Evolutionary conservation across 495 filamentous ascomycete genomes (phyloP).

Genomic region (Tuber magnatum): DNA sequence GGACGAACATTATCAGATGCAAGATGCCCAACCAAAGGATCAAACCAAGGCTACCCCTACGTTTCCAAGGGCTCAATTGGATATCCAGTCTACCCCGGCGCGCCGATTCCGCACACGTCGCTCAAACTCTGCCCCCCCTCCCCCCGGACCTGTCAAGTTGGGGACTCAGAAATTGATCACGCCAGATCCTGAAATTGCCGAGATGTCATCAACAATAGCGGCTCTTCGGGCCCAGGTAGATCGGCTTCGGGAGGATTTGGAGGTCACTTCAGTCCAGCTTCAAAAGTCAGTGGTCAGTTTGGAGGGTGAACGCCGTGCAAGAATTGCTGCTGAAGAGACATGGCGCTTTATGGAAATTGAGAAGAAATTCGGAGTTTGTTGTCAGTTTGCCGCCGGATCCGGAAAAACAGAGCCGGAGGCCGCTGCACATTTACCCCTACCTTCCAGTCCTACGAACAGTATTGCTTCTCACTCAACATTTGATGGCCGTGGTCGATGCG

Average conservation of each 20-base stretch:
- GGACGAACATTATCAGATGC: constrained; percentile 1
- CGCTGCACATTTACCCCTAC: constrained; percentile 27
- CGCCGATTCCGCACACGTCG: constrained; percentile 30
- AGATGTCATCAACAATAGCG: constrained; percentile 15
- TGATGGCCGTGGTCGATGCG: constrained; percentile 14
- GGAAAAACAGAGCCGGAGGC: constrained; percentile 10
- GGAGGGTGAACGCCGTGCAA: constrained; percentile 28
- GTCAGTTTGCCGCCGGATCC: constrained; percentile 27
- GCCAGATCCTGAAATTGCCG: neutral
- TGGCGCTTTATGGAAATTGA: constrained; percentile 38
- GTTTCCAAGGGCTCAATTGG: constrained; percentile 2
- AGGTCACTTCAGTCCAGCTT: constrained; percentile 27
- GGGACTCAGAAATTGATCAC: neutral
- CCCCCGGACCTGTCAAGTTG: constrained; percentile 15
- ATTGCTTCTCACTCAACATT: constrained; percentile 11
- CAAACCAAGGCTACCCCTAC: neutral
- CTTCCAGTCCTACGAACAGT: constrained; percentile 22
- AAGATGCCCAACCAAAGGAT: constrained; percentile 10
- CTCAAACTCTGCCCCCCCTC: constrained; percentile 35
- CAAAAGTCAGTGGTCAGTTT: constrained; percentile 28
- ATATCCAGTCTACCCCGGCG: neutral
- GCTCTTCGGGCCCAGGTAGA: constrained; percentile 25
- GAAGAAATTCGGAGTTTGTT: constrained; percentile 39
- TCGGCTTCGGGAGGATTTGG: constrained; percentile 36
- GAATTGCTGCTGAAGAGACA: constrained; percentile 33